These are phyloP conservation scores for Adansonia digitata DNA, from an alignment of 345 rosid genomes.

Conservation along the genomic window DNA sequence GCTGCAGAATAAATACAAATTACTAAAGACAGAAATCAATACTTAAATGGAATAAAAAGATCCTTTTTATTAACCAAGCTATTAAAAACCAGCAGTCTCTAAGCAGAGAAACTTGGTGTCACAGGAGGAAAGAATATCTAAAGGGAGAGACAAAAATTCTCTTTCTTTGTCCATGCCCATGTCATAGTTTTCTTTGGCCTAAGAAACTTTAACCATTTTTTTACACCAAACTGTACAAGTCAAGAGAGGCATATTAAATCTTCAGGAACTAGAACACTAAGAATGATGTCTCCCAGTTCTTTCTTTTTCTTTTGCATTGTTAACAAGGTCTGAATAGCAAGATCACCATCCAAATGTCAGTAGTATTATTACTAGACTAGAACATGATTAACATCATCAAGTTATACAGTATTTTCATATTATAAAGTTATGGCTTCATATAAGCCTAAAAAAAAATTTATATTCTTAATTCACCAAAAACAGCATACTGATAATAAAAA, in stretches of 20 bases:
- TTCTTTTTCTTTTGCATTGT: neutral
- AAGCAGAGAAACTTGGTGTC: neutral
- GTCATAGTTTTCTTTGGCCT: neutral
- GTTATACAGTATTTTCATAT: neutral
- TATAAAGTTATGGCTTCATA: neutral
- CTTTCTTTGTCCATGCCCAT: neutral
- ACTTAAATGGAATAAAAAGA: neutral
- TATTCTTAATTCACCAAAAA: neutral
- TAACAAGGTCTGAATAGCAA: neutral
- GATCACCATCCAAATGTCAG: neutral
- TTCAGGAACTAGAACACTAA: neutral
- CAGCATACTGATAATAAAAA: neutral
- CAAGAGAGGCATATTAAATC: neutral
- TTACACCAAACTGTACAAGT: neutral
- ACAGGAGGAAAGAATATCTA: neutral
- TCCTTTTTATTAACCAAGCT: neutral
- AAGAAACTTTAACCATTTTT: neutral
- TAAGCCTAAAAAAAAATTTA: neutral
- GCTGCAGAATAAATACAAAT: slow-evolving; percentile 45
- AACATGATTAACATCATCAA: neutral
- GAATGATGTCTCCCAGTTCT: neutral
- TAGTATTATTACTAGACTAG: neutral
- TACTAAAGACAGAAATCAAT: slow-evolving; percentile 9
- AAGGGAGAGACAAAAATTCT: neutral
- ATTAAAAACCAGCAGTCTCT: neutral